These are phyloP conservation scores for Tetrahymena elliotti DNA, from an alignment of 73 alveolate genomes.

Conservation along the genomic window DNA sequence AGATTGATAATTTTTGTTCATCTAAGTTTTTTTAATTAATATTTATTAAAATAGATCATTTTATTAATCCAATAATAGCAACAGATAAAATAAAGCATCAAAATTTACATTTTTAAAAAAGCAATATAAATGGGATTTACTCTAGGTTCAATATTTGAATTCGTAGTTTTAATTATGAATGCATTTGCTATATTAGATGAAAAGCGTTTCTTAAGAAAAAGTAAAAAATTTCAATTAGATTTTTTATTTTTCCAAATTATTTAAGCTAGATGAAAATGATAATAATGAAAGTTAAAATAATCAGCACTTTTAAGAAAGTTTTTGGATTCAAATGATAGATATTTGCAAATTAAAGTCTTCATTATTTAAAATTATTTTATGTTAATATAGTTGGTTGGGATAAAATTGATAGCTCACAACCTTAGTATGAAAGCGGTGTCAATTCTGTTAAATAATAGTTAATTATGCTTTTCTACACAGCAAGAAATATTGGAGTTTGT, in stretches of 20 bases:
- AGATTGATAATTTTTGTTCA: background rate
- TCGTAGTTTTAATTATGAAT: background rate
- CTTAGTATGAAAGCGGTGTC: background rate
- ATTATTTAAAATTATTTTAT: background rate
- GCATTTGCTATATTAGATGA: background rate
- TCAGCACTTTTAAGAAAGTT: no score
- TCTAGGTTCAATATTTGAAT: background rate
- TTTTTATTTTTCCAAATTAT: background rate
- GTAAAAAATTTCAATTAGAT: background rate
- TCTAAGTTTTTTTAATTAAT: no score
- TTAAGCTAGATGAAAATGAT: no score
- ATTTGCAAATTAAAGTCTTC: no score
- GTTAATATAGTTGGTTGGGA: background rate
- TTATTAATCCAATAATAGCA: background rate
- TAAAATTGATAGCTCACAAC: background rate
- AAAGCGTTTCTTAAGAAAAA: background rate
- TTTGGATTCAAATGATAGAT: no score
- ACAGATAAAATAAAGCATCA: background rate
- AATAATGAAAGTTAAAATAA: background rate
- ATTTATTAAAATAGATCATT: background rate
- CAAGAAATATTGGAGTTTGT: background rate
- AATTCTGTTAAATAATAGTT: background rate
- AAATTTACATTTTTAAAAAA: background rate
- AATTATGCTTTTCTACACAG: background rate
- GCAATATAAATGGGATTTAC: background rate